Percentiles rank a stretch among this genome's conserved stretches.
These are phyloP conservation scores for Allium sativum DNA, from an alignment of 106 monocot species.

Conservation along the genomic window DNA sequence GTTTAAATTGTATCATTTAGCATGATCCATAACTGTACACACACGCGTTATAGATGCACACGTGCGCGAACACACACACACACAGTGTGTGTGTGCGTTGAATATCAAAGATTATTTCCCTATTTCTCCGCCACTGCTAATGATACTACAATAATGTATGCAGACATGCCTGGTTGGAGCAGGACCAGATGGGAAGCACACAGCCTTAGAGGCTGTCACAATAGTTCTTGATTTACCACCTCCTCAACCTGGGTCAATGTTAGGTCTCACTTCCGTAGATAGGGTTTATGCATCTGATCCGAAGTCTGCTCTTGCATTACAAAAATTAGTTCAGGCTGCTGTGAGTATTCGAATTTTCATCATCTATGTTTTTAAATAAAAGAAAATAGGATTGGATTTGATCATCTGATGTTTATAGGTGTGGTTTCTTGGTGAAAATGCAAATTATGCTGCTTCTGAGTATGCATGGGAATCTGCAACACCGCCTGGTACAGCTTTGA, in stretches of 20 bases:
- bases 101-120: too few relatives aligned
- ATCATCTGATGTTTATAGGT: constrained; percentile 31
- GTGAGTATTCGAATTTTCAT: constrained; percentile 30
- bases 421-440: constrained; percentile 99
- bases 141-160: too few relatives aligned
- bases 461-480: constrained; percentile 99
- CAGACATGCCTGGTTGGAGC: constrained; percentile 99
- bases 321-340: constrained; percentile 92
- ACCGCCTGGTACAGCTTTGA: constrained; percentile 96
- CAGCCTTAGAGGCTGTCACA: constrained; percentile 95
- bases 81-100: too few relatives aligned
- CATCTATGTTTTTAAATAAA: not conserved
- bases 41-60: too few relatives aligned
- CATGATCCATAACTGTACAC: too few relatives aligned
- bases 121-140: too few relatives aligned
- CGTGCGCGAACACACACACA: too few relatives aligned
- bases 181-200: constrained; percentile 95
- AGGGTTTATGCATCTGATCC: constrained; percentile 92
- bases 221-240: constrained; percentile 98
- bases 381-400: not conserved
- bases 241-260: constrained; percentile 91
- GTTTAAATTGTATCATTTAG: too few relatives aligned
- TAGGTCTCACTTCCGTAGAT: constrained; percentile 86
- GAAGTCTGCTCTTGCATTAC: constrained; percentile 91
- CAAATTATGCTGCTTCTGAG: constrained; percentile 99